These are phyloP conservation scores for Pichia ethanolica DNA, from an alignment of 805 yeast genomes.

Conservation along the genomic window DNA sequence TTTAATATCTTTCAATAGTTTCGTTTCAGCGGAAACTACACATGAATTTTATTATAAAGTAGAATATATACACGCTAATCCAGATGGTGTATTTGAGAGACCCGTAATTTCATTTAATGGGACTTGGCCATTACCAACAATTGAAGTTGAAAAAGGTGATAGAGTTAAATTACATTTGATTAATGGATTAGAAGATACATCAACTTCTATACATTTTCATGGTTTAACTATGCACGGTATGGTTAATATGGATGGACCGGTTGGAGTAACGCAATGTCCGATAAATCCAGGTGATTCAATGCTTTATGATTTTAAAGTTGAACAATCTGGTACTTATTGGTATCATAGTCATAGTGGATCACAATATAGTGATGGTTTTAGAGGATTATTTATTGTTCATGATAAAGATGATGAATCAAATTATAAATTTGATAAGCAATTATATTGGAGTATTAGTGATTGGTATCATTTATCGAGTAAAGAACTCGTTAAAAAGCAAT, in stretches of 20 bases:
- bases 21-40: conserved; percentile 20
- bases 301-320: conserved; percentile 63
- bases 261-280: conserved; percentile 74
- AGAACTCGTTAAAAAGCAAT: conserved; percentile 39
- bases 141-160: conserved; percentile 60
- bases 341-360: conserved; percentile 74
- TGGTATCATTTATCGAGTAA: conserved; percentile 53
- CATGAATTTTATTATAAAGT: conserved; percentile 54
- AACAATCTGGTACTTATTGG: conserved; percentile 78
- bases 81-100: conserved; percentile 54
- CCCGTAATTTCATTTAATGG: conserved; percentile 61
- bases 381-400: conserved; percentile 62
- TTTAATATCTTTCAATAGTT: neutral
- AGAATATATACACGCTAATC: conserved; percentile 54
- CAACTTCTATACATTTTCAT: conserved; percentile 70
- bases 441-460: conserved; percentile 50
- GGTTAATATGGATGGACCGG: conserved; percentile 70
- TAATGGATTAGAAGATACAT: conserved; percentile 45
- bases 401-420: conserved; percentile 40
- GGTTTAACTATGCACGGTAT: conserved; percentile 64
- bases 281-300: conserved; percentile 60
- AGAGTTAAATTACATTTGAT: conserved; percentile 50
- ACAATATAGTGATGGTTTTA: conserved; percentile 72
- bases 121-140: conserved; percentile 66
- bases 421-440: conserved; percentile 57